Percentiles rank a stretch among this genome's conserved stretches.
Conservation (phyloP, 371 early-diverging fungal genomes). For the Batrachochytrium dendrobatidis region DNA sequence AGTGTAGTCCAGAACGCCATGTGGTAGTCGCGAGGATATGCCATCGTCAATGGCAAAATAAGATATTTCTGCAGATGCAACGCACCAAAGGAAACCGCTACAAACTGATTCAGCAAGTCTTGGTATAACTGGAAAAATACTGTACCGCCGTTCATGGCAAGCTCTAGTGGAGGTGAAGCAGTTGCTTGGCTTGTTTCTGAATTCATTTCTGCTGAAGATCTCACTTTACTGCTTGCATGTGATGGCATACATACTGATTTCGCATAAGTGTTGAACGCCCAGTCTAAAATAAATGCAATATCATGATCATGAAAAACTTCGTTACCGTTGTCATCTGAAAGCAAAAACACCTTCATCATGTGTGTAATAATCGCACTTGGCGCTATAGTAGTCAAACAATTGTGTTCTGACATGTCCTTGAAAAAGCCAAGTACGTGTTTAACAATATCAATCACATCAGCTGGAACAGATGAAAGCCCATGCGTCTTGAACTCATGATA, state of each 20-base stretch:
- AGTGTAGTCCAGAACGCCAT: constrained; percentile 22
- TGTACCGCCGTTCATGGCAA: constrained; percentile 2
- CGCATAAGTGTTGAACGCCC: background rate
- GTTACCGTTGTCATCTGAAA: constrained; percentile 5
- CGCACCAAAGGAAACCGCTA: constrained; percentile 25
- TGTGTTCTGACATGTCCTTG: background rate
- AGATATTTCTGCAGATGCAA: constrained; percentile 16
- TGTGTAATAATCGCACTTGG: background rate
- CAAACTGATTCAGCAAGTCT: constrained; percentile 22
- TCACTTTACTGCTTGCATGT: no score
- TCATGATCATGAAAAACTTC: constrained; percentile 11
- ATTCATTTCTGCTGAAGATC: background rate
- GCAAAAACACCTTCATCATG: constrained; percentile 14
- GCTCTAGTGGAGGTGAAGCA: constrained; percentile 5
- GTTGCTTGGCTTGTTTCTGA: background rate
- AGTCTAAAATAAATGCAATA: background rate
- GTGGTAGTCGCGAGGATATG: constrained; percentile 25
- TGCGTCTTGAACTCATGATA: background rate
- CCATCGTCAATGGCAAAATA: constrained; percentile 18
- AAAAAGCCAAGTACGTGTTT: background rate
- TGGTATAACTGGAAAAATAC: constrained; percentile 25
- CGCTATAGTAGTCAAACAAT: background rate
- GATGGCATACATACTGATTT: background rate
- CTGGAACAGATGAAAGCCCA: background rate
- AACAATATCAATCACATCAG: background rate